phyloP scores from a whole-genome alignment of 2,329 filamentous ascomycete species.

The Diplodia intermedia region DNA sequence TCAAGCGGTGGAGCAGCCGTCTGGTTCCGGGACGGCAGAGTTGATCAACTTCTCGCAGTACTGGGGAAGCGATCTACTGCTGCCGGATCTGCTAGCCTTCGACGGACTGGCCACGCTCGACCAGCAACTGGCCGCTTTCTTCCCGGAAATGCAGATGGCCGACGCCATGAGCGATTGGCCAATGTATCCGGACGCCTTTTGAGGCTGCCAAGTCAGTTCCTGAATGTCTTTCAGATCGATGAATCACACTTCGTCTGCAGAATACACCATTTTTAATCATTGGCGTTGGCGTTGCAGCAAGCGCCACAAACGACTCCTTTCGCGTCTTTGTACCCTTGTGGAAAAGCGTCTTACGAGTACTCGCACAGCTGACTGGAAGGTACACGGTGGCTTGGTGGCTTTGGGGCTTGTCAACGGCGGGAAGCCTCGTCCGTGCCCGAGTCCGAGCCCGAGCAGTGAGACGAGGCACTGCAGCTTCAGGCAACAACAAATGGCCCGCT shows the following conservation, averaged over 20 bases:
- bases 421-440: conserved; percentile 10
- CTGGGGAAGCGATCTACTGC: background rate
- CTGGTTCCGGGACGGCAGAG: background rate
- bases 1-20: background rate
- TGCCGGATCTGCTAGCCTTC: background rate
- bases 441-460: conserved; percentile 12
- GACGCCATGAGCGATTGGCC: conserved; percentile 3
- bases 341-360: no score
- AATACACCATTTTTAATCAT: background rate
- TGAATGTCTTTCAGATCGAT: background rate
- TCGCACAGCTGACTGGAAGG: background rate
- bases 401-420: background rate
- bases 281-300: background rate
- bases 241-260: background rate
- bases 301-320: background rate
- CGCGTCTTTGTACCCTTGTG: no score
- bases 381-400: conserved; percentile 11
- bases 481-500: background rate
- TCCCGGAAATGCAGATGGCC: conserved; percentile 1
- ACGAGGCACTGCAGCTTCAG: background rate
- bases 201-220: background rate
- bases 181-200: background rate
- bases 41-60: background rate
- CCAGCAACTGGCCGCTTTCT: background rate
- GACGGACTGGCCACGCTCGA: conserved; percentile 5